Percentiles rank a stretch among this genome's conserved stretches.
phyloP scores from a whole-genome alignment of 306 rosid genomes.

The Castanospermum australe region DNA sequence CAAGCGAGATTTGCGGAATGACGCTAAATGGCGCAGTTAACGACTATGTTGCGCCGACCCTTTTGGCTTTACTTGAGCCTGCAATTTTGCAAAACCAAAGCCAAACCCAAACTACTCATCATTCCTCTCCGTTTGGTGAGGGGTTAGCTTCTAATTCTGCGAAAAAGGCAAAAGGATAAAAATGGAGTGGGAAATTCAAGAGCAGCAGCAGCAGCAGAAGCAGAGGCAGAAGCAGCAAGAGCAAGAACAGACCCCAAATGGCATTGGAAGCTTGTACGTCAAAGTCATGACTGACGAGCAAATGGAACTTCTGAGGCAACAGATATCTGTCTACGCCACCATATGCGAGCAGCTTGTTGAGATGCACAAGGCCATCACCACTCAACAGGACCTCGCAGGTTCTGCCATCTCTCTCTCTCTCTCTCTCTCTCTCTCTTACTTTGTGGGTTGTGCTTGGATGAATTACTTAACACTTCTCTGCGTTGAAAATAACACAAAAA shows the following conservation, averaged over 20 bases:
- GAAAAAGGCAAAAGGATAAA: not conserved
- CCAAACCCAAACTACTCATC: not conserved
- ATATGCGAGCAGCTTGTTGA: slow-evolving; percentile 69
- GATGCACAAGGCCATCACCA: slow-evolving; percentile 63
- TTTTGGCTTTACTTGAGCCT: not conserved
- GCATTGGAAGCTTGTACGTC: slow-evolving; percentile 33
- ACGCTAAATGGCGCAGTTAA: not conserved
- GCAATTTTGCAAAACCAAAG: not conserved
- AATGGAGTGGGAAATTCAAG: slow-evolving; percentile 34
- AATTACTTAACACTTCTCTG: not conserved
- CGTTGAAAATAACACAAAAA: too few species aligned
- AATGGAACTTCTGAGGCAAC: slow-evolving; percentile 62
- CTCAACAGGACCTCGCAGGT: slow-evolving; percentile 70
- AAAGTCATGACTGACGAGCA: slow-evolving; percentile 84
- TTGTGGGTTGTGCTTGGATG: not conserved
- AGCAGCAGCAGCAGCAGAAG: not conserved
- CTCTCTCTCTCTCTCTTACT: not conserved
- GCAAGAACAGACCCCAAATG: not conserved
- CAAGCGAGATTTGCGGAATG: not conserved
- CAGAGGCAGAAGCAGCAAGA: slow-evolving; percentile 10
- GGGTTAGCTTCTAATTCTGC: not conserved
- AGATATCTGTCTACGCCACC: slow-evolving; percentile 66
- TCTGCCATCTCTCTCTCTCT: not conserved
- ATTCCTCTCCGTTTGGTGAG: too few species aligned
- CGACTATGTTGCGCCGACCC: not conserved